phyloP scores from a whole-genome alignment of 371 early-diverging fungal species.

The Mortierella sp. region DNA sequence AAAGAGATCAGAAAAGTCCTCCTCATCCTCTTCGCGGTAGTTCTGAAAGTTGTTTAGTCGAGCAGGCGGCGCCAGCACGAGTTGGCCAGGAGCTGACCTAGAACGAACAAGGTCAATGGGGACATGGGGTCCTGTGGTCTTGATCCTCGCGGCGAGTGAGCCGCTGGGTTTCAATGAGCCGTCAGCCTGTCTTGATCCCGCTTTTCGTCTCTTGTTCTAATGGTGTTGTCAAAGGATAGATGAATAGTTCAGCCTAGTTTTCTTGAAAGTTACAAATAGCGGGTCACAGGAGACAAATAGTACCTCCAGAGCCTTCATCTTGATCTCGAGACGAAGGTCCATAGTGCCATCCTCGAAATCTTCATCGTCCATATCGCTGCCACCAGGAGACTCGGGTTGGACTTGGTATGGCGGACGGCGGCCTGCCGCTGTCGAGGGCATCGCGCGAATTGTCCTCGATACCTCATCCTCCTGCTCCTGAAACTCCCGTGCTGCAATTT shows the following conservation, averaged over 20 bases:
- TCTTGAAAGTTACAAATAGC: neutral
- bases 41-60: slow-evolving; percentile 39
- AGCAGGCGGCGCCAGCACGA: slow-evolving; percentile 20
- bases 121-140: slow-evolving; percentile 18
- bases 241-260: neutral
- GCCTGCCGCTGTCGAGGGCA: neutral
- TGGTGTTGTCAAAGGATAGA: neutral
- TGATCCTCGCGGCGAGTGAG: slow-evolving; percentile 20
- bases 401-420: neutral
- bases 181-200: slow-evolving; percentile 15
- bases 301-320: slow-evolving; percentile 29
- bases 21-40: slow-evolving; percentile 57
- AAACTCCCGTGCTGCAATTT: slow-evolving; percentile 47
- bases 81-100: slow-evolving; percentile 42
- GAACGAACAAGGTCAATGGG: slow-evolving; percentile 42
- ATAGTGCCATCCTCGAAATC: slow-evolving; percentile 30
- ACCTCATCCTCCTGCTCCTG: slow-evolving; percentile 52
- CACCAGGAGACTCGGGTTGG: neutral
- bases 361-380: slow-evolving; percentile 27
- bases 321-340: slow-evolving; percentile 33
- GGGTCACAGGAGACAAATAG: neutral
- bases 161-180: slow-evolving; percentile 25
- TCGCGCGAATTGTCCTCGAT: slow-evolving; percentile 44
- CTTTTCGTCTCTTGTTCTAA: slow-evolving; percentile 7
- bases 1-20: slow-evolving; percentile 58